Base-by-base conservation (phyloP, 2,329 filamentous ascomycete species). In the Sporothrix inflata region DNA sequence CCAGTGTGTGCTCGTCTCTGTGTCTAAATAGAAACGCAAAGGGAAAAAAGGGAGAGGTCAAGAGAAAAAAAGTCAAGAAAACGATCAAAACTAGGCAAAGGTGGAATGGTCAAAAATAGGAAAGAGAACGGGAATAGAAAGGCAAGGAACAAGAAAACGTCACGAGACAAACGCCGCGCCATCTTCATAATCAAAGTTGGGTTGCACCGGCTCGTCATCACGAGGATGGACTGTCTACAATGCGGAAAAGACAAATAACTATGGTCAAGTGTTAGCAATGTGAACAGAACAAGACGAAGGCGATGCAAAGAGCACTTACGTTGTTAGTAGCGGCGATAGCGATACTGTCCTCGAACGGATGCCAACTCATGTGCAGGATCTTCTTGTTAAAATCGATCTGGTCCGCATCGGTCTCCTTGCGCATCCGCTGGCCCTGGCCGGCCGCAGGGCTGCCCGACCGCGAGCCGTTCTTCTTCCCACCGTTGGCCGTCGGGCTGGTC, bases 381-480 rank as follows among this genome's bases (percentile, higher is more conserved):
- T 99, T 99, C 89, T 98, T 99, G 88, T 98, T 98, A 84, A 98
- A 99, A 83, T 99, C 96, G 82, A 98, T 98, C 85, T 98, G 95
- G 82, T 99, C 95, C 73, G 96, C 96, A 82, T 99, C 96, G 5
- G 96, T 99, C 85, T 99, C 96, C 85, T 98, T 98, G 79, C 94
- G 91, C 96, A 99, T 98, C 78, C 96, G 89, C 80, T 96, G 94
- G 72, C 94, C 94, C 79, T 94, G 92, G 60, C 91, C 92, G 88
- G 90, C 90, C 68, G 89, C 90, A 74, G 96, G 95, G 81, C 94
- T 98, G 76, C 91, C 93, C 73, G 94, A 93, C 83, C 96, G 89
- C 75, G 94, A 97, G 67, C 91, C 90, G 72, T 91, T 90, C 86
- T 97, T 98, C 89, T 97, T 98, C 75, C 89, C 87, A 74, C 90